Base-by-base conservation (phyloP, 306 rosid genomes). In the Nissolia schottii region DNA sequence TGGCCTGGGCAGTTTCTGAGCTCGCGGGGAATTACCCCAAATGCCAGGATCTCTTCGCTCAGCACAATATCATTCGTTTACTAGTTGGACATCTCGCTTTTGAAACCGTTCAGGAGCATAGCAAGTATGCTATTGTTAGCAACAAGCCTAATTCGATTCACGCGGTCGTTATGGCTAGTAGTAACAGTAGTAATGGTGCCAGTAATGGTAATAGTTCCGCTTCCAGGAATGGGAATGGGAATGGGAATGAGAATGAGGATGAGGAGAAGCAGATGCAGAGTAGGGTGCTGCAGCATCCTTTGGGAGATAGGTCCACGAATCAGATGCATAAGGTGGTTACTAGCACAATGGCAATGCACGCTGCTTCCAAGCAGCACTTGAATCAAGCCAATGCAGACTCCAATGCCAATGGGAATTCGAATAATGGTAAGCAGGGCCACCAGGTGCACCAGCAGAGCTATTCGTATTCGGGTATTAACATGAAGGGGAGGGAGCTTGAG, bases 41-140 rank as follows among this genome's bases (percentile, higher is more conserved):
- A 53, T 91, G 90, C 56, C 97, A 88, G 75, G 97, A 91, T 78
- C 85, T 86, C 41, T 88, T 91, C 51, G 89, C 87, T 18, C 97
- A 91, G 79, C 85, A 91, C 56, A 85, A 91, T 2, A 86, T 88
- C 9, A 85, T 86, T 20, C 86, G 95, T 4, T 57, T 89, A 70
- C 90, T 91, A 23, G 97, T 91, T 2, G 54, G 92, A 43, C 97
- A 91, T 70, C 97, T 91, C 6, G 97, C 97, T 3, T 91, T 91
- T 40, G 97, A 91, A 62, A 88, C 95, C 0, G 85, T 88, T 53
- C 89, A 88, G 54, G 97, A 91, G 78, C 97, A 91, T 43, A 88
- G 89, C 18, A 91, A 88, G 77, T 91, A 91, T 24, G 83, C 75
- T 7, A 75, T 90, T 73, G 38, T 81, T 15, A 75, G 70, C 73